Base-by-base conservation (phyloP, 2,329 filamentous ascomycete species). In the Alternaria arbusti region DNA sequence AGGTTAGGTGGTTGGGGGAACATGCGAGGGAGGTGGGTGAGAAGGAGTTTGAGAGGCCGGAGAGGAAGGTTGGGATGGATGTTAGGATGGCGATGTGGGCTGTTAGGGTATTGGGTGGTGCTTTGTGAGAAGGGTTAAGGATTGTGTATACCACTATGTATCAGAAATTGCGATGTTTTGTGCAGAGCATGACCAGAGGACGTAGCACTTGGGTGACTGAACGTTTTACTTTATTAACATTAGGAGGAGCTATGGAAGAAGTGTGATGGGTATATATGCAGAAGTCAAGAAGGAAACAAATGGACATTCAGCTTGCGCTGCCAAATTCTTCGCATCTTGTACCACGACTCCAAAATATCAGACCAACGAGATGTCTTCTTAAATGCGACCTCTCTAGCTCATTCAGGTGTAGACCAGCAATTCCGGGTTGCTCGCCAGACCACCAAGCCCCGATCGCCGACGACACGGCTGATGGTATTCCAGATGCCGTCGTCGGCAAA, bases 81-180 rank as follows among this genome's bases (percentile, higher is more conserved):
- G 96, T 99, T 43, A 85, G 93, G 63, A 80, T 97, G 65, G 93
- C 94, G 4, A 97, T 98, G 94, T 96, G 93, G 93, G 91, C 97
- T 80, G 94, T 97, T 6, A 88, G 89, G 71, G 84, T 93, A 32
- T 87, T 97, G 8, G 95, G 95, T 1, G 95, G 95, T 13, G 94
- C 94, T n/a, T 83, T 98, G 76, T 97, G 17, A 23, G 32, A 11
- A n/a, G 22, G 32, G 10, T 26, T 23, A 5, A 5, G 30, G 23
- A 12, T 11, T 10, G 11, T 5, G 28, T 56, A 44, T 49, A 43
- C 7, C 28, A 56, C 17, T 23, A 46, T 23, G n/a, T 17, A 11
- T 17, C 8, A 36, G 23, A 11, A 8, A 36, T 15, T 40, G 22
- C 30, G 6, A 52, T 23, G 10, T 8, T 12, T 3, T 52, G 13